Evolutionary conservation across 106 monocot species (phyloP).

Genomic region (Dioscorea dumetorum): DNA sequence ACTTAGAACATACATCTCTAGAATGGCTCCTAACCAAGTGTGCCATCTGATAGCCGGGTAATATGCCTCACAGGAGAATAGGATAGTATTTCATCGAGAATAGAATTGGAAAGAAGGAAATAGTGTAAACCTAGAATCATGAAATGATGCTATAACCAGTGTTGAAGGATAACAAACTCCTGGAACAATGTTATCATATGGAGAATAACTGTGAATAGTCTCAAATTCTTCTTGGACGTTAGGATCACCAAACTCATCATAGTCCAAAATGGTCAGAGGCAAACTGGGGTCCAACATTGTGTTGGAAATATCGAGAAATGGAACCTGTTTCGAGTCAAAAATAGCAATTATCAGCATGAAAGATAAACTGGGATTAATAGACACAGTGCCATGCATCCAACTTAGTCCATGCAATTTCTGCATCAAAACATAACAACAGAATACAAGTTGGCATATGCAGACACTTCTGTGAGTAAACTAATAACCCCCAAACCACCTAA

Average conservation of each 20-base stretch:
- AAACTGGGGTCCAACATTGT: constrained; percentile 83
- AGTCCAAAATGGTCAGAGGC: constrained; percentile 85
- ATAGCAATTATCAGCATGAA: not conserved
- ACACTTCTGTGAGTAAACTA: not conserved
- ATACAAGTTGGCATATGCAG: not conserved
- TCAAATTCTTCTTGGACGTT: constrained; percentile 52
- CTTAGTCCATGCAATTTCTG: not conserved
- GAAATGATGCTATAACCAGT: constrained; percentile 75
- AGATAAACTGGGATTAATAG: not conserved
- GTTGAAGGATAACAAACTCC: constrained; percentile 55
- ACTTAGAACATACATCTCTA: too few species aligned
- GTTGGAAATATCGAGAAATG: constrained; percentile 93
- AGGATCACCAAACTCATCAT: constrained; percentile 97
- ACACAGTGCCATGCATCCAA: not conserved
- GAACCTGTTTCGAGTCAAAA: constrained; percentile 55
- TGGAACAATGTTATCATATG: constrained; percentile 72
- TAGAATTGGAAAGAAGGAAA: not conserved
- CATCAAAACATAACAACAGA: not conserved
- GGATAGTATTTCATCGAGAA: too few species aligned
- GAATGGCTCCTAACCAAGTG: too few species aligned
- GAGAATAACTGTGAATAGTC: constrained; percentile 67
- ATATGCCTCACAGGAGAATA: too few species aligned
- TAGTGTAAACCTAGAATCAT: constrained; percentile 68
- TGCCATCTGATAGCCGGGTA: too few species aligned
- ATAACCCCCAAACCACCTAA: not conserved